Conservation (phyloP, 106 monocot genomes). For the Posidonia australis region DNA sequence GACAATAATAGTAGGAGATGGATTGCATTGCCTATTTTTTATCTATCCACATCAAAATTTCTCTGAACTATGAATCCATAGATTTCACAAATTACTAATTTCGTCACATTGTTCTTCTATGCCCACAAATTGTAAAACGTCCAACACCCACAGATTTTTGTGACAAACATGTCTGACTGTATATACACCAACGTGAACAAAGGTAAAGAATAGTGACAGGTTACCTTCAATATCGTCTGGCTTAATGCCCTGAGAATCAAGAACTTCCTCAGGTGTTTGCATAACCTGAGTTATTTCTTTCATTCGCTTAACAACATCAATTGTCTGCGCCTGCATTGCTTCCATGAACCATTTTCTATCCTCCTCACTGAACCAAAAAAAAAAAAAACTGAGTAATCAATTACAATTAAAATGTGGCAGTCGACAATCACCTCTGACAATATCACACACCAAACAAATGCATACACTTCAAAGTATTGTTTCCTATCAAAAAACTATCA, state of each 20-base stretch:
- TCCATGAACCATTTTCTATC: constrained; percentile 92
- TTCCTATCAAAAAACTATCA: not conserved
- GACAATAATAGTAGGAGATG: no score
- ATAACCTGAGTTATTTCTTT: constrained; percentile 94
- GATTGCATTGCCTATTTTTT: no score
- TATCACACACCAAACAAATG: not conserved
- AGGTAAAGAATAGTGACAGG: not conserved
- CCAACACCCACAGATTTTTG: no score
- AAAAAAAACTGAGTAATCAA: not conserved
- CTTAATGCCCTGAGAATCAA: constrained; percentile 64
- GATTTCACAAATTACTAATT: no score
- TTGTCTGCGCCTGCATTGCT: constrained; percentile 77
- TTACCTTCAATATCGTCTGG: constrained; percentile 74
- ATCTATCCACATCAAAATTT: no score
- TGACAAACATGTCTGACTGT: not conserved
- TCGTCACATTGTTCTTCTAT: no score
- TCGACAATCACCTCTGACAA: not conserved
- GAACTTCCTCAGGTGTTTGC: constrained; percentile 64
- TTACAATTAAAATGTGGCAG: not conserved
- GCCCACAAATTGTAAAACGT: no score
- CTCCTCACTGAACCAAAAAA: constrained; percentile 44
- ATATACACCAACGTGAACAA: not conserved
- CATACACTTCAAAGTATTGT: not conserved
- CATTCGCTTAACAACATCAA: constrained; percentile 82
- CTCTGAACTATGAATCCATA: no score